These are phyloP conservation scores for Bipolaris zeicola DNA, from an alignment of 2,329 filamentous ascomycete species.

Conservation along the genomic window DNA sequence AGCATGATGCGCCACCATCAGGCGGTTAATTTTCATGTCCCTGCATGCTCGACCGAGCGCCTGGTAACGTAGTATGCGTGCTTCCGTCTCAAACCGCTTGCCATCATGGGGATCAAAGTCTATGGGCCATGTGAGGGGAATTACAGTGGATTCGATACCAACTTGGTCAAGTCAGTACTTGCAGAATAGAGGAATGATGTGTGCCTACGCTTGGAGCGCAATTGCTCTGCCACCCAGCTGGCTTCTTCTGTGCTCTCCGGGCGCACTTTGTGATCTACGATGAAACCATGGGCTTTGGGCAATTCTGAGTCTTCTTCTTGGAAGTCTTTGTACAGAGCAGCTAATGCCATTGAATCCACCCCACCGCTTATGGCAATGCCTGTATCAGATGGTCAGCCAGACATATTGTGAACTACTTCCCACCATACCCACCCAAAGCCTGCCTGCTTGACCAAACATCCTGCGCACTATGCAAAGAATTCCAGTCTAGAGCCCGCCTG, in stretches of 20 bases:
- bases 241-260: constrained; percentile 62
- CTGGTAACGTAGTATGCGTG: constrained; percentile 75
- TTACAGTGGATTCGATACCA: constrained; percentile 37
- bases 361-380: constrained; percentile 86
- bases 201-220: constrained; percentile 51
- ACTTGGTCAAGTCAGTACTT: constrained; percentile 29
- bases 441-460: neutral
- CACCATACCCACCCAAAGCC: constrained; percentile 21
- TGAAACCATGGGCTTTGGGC: constrained; percentile 57
- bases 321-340: constrained; percentile 65
- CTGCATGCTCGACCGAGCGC: constrained; percentile 67
- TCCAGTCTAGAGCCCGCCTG: constrained; percentile 16
- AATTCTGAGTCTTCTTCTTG: constrained; percentile 12
- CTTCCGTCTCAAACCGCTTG: constrained; percentile 76
- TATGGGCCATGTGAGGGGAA: constrained; percentile 49
- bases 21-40: constrained; percentile 56
- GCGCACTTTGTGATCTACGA: constrained; percentile 67
- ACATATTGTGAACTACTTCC: neutral
- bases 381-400: constrained; percentile 20
- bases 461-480: constrained; percentile 9
- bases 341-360: constrained; percentile 96
- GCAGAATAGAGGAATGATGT: neutral
- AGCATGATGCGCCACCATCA: constrained; percentile 84
- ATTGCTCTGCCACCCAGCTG: constrained; percentile 54
- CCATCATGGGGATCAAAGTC: constrained; percentile 50